Base-by-base conservation (phyloP, 805 yeast genomes). In the Metschnikowia hibisci region DNA sequence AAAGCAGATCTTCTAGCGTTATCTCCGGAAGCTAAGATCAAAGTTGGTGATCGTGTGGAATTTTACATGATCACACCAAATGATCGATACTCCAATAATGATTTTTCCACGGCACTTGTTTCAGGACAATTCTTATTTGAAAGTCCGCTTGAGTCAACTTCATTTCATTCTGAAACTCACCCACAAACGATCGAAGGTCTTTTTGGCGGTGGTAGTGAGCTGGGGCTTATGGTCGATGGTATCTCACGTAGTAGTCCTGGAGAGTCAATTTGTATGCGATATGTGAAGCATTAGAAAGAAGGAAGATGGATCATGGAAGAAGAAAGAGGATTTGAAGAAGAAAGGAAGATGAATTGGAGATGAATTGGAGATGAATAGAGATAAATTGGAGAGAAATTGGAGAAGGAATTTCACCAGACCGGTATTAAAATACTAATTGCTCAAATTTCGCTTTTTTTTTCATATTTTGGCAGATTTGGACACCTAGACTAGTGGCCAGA, bases 1-100 rank as follows among this genome's bases (percentile, higher is more conserved):
- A 76, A 82, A 43, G 80, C 84, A 2, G 77, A 77, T 27, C 76
- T 80, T 57, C 66, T 83, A n/a, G 89, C 80, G 1, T 57, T 83
- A 10, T 83, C 83, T 23, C 82, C 87, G 1, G 73, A 73, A 2
- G 82, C 82, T 1, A 54, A 63, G 16, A 53, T 74, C 5, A 42
- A 42, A 2, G 61, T 55, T n/a, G 82, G 82, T n/a, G 74, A 71
- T 49, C 54, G 57, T 30, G 61, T 79, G 32, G 66, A 71, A 47
- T 78, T 79, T 52, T 69, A 47, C 55, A 71, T 70, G 75, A 54
- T 71, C 22, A 66, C 67, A 3, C 75, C 76, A 1, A 46, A 54
- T 2, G 66, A 63, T 34, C 54, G 64, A 34, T 54, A 44, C 32
- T 8, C 20, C 13, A n/a, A 4, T 10, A 30, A 37, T 16, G 32